Evolutionary conservation across 176 grass and related monocot genomes (phyloP), one percentile per base, ranked within the genome.

Genomic region (Bromus sterilis): DNA sequence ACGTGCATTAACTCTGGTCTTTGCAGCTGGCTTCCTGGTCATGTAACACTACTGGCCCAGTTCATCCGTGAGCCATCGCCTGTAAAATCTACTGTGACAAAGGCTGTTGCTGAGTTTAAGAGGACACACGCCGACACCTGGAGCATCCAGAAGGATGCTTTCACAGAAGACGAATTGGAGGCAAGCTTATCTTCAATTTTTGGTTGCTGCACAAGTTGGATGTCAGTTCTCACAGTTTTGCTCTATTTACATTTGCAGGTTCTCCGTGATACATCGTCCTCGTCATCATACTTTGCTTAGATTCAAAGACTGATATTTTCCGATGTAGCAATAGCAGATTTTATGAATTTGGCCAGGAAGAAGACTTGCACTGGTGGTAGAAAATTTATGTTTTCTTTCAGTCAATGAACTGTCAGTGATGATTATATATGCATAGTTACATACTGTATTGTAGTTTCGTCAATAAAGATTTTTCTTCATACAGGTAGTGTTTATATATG

Each of bases 61-160:
- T 98, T 98, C 68, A 89, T 98, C 43, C 44, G 82, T 0, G 96
- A 98, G 71, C 96, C 89, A 32, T 90, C 92, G 7, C 96, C 96
- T 15, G 28, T 95, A 44, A 98, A 79, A 91, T 95, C 92, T 62
- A 93, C 96, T 0, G 90, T 98, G 41, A 93, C 93, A 25, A 98
- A 98, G 89, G 93, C 96, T 11, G 92, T 98, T 7, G 96, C 96
- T 6, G 96, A 98, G 61, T 98, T 98, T 59, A 87, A 90, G 79
- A 89, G 96, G 28, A 98, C 96, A 2, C 96, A 98, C 32, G 96
- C 96, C 10, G 96, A 98, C 66, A 95, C 92, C 42, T 98, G 96
- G 96, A 93, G 78, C 84, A 91, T 95, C 69, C 96, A 98, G 65
- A 93, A 95, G 86, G 92, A 91, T 10, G 80, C 88, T 9, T 95